Conservation (phyloP, 257 asterid species). For the Petunia axillaris region DNA sequence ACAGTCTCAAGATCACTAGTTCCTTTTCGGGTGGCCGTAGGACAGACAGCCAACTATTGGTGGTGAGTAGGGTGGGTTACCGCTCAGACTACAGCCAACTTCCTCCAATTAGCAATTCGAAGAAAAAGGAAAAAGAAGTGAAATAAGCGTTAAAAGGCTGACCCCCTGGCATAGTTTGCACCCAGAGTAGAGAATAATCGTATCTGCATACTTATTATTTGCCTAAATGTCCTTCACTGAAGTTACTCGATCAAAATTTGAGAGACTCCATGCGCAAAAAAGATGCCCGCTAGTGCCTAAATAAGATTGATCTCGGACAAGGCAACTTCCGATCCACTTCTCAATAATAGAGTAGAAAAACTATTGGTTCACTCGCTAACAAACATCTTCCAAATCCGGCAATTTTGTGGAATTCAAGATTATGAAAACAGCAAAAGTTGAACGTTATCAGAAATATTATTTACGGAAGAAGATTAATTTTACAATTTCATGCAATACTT, state of each 20-base stretch:
- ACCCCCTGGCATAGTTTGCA: background rate
- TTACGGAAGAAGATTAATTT: background rate
- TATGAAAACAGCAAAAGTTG: background rate
- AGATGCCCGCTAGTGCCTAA: background rate
- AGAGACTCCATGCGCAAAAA: background rate
- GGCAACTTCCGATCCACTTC: conserved; percentile 19
- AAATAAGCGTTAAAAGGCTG: no score
- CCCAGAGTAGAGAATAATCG: background rate
- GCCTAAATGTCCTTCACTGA: background rate
- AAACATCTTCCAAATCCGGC: conserved; percentile 14
- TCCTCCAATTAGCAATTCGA: no score
- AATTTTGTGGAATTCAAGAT: conserved; percentile 18
- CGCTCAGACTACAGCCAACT: no score
- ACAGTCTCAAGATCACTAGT: background rate
- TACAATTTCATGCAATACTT: background rate
- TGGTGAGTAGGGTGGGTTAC: no score
- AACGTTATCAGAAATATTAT: no score
- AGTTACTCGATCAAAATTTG: conserved; percentile 15
- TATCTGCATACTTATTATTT: background rate
- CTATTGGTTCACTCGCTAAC: background rate
- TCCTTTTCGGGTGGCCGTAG: no score
- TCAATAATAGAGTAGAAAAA: background rate
- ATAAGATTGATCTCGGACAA: conserved; percentile 8
- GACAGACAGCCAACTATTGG: no score
- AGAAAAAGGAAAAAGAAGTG: no score